Evolutionary conservation across 805 yeast species (phyloP), one percentile per base, ranked within the genome.

Genomic region (Starmerella vitae): DNA sequence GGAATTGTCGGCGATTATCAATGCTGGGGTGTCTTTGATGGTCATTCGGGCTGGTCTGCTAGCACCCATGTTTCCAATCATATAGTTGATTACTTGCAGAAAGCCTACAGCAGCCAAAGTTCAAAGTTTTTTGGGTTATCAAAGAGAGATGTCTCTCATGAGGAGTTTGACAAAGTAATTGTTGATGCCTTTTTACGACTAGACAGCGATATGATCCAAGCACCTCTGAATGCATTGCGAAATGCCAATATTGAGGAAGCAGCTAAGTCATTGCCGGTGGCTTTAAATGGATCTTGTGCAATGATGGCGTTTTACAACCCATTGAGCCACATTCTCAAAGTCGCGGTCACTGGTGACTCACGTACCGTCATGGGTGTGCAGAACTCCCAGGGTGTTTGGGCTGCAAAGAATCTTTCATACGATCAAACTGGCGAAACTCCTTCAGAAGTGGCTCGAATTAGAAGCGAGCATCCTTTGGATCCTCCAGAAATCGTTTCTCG

Each of bases 21-120:
- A 2, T 84, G 88, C 55, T 88, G 91, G 71, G 94, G 96, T 4
- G 74, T 91, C 0, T 86, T 78, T 56, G 98, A 88, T 59, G 98
- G 98, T 5, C 98, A 88, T 60, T 81, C 93, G 2, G 98, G 98
- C 17, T 84, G 94, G 76, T 81, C 80, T 47, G 85, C 97, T 1
- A 75, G 88, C 42, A 71, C 80, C 15, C 79, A 76, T 54, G 67
- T 88, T 43, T 68, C 93, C 46, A 83, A 80, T 46, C 76, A 75
- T 47, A 63, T 91, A 48, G 73, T 91, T 21, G 71, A 72, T 40
- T 72, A 70, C 50, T 85, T 88, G 38, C 78, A 78, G 20, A 69
- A 72, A 5, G 72, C 48, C 28, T 53, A 53, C 46, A 70, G 70
- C 49, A 69, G 73, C 5, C 67, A 69, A 44, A 67, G 61, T 47